Evolutionary conservation across 768 basidiomycete genomes (phyloP), one percentile per base, ranked within the genome.

Genomic region (Tylopilus plumbeoviolaceoides): DNA sequence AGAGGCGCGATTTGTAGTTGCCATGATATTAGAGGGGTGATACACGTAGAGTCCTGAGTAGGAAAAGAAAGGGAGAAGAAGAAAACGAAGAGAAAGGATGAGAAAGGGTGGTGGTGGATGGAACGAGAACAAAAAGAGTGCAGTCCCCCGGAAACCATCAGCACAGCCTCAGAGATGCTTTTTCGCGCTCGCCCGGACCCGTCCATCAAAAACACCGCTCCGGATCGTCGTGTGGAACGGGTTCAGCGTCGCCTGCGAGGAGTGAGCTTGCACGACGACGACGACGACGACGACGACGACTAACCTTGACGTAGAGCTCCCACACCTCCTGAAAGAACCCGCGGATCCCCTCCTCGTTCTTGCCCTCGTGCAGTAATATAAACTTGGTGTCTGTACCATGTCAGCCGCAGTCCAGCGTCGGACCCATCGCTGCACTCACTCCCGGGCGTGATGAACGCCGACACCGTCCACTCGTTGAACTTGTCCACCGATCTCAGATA

Each of bases 381-480:
- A 99, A 90, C 71, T 98, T 98, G 75, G 91, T 91, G 68, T 95
- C 97, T 98, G 66, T 28, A 9, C 9, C 4, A 23, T 1, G 50
- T 62, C 55, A 62, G n/a, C n/a, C n/a, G n/a, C n/a, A n/a, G n/a
- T n/a, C n/a, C n/a, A n/a, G n/a, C n/a, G n/a, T n/a, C n/a, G n/a
- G n/a, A n/a, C n/a, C n/a, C n/a, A n/a, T n/a, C n/a, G n/a, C n/a
- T n/a, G n/a, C 31, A 53, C 93, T 75, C 72, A 98, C 95, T 97
- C 56, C 89, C 91, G 1, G 95, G 86, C 0, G 97, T 98, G 18
- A 98, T 77, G 72, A 98, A 98, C 28, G 91, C 93, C 15, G 97
- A 98, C 18, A 98, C 85, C 3, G 85, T 95, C 97, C 97, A 99
- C 67, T 98, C 97, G 65, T 98, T 98, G 73, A 98, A 97, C 74